These are phyloP conservation scores for Backusella psychrophila DNA, from an alignment of 192 early-diverging fungal genomes.

Conservation along the genomic window DNA sequence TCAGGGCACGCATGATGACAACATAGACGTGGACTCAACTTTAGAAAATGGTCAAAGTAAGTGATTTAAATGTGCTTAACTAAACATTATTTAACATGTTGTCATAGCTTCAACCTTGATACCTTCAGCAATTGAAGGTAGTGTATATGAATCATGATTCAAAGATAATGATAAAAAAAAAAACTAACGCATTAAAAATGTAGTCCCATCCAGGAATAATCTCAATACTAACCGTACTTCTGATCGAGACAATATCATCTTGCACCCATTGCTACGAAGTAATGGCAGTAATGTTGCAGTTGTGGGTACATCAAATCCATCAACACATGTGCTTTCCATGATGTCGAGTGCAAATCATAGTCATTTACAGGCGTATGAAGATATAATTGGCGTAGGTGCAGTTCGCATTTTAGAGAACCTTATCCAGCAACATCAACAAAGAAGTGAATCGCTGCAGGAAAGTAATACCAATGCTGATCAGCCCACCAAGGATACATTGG, in stretches of 20 bases:
- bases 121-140: background rate
- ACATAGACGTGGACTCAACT: background rate
- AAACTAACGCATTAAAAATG: background rate
- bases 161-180: background rate
- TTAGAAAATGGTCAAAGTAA: background rate
- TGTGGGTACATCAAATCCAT: background rate
- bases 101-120: background rate
- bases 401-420: constrained; percentile 50
- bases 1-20: background rate
- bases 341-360: constrained; percentile 48
- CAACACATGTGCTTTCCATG: constrained; percentile 34
- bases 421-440: constrained; percentile 27
- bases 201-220: background rate
- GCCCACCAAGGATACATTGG: constrained; percentile 32
- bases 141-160: background rate
- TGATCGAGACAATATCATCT: constrained; percentile 51
- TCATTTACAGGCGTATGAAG: constrained; percentile 61
- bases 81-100: background rate
- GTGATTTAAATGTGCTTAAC: background rate
- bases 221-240: background rate
- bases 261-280: constrained; percentile 59
- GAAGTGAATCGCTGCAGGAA: constrained; percentile 42
- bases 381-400: constrained; percentile 57
- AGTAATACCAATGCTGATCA: constrained; percentile 49
- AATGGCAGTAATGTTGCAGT: background rate